These are phyloP conservation scores for Hyaloscypha variabilis DNA, from an alignment of 495 filamentous ascomycete species.

Conservation along the genomic window DNA sequence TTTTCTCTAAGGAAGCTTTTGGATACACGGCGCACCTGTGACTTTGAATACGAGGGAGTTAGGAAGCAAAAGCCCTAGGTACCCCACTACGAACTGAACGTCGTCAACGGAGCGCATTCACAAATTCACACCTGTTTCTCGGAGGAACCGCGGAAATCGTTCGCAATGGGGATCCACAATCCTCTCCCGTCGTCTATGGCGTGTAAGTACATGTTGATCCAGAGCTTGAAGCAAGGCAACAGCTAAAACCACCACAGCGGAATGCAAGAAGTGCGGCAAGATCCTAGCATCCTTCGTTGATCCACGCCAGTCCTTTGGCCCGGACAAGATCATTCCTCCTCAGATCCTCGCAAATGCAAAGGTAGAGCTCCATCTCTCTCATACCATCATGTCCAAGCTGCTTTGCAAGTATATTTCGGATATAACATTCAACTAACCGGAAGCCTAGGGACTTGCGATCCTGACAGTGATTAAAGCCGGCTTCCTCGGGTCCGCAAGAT, in stretches of 20 bases:
- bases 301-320: constrained; percentile 90
- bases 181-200: constrained; percentile 60
- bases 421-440: constrained; percentile 10
- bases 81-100: not conserved
- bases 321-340: constrained; percentile 96
- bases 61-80: not conserved
- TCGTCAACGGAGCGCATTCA: not conserved
- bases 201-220: constrained; percentile 44
- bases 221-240: not conserved
- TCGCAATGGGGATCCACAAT: constrained; percentile 56
- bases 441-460: constrained; percentile 81
- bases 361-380: constrained; percentile 30
- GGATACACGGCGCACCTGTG: not conserved
- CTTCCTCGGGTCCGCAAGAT: constrained; percentile 89
- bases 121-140: not conserved
- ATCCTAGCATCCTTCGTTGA: constrained; percentile 95
- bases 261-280: constrained; percentile 90
- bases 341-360: constrained; percentile 88
- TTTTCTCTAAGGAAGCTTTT: not conserved
- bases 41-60: not conserved
- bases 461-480: constrained; percentile 96
- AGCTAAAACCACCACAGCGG: constrained; percentile 52
- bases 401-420: not conserved
- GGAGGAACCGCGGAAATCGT: not conserved
- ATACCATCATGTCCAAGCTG: constrained; percentile 2